Evolutionary conservation across 768 basidiomycete species (phyloP), one percentile per base, ranked within the genome.

Genomic region (Crucibulum laeve): DNA sequence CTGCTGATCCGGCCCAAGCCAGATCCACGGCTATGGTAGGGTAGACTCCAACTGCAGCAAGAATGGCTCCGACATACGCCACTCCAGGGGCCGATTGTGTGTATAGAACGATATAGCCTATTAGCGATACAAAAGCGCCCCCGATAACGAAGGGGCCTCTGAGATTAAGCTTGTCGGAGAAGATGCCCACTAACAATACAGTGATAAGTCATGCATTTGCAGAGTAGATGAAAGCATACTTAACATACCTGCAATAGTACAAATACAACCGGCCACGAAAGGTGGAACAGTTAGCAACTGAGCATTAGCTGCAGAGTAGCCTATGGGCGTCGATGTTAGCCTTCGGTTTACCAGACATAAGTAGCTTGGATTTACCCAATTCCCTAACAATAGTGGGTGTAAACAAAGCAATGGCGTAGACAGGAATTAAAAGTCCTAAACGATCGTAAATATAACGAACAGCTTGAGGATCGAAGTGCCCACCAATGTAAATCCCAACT

Each of bases 1-100:
- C 70, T 42, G 79, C 77, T 5, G 73, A 73, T 2, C 71, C 67
- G 1, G 64, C 72, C 81, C 81, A 83, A 25, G 78, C 76, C 1
- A 82, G 56, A 21, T 56, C 53, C 15, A 79, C 53, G 1, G 68
- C 62, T 40, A 80, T 65, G 4, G 69, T 71, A 1, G 81, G 76
- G 50, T 62, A 80, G 4, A 77, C 71, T 15, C 80, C 80, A 15
- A 67, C 57, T 3, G 77, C 73, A 21, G 76, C 71, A 30, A 82
- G 57, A 23, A 81, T 44, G 4, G 73, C 59, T 1, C 74, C 80
- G 5, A 61, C 56, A 49, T 81, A 82, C 3, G 61, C 74, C 41
- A 55, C 68, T 5, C 57, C 63, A 18, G 66, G 56, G 3, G 44
- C 45, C 3, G 39, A 42, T 50, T 61, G 61, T 1, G 65, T 64